phyloP scores from a whole-genome alignment of 2,329 filamentous ascomycete genomes.

The Cadophora gregata region DNA sequence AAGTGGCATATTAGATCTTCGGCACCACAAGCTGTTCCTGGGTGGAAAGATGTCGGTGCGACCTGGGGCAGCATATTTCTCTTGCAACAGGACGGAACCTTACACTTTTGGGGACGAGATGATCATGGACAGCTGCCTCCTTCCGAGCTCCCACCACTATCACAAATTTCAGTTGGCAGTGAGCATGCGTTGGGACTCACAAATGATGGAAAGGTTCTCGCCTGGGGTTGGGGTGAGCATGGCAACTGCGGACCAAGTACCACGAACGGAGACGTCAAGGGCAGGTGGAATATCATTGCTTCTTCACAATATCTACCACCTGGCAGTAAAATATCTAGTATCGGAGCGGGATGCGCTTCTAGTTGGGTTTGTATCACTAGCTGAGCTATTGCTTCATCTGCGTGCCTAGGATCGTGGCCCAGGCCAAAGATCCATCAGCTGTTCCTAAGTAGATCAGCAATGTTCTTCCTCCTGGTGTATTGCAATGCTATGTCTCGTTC shows the following conservation, averaged over 20 bases:
- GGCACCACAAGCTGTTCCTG: constrained; percentile 58
- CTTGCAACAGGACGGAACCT: constrained; percentile 61
- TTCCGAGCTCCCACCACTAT: constrained; percentile 60
- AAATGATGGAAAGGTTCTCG: constrained; percentile 67
- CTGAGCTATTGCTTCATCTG: constrained; percentile 28
- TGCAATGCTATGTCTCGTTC: neutral
- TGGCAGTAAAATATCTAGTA: constrained; percentile 57
- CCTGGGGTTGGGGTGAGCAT: constrained; percentile 98
- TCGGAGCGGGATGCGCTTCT: constrained; percentile 90
- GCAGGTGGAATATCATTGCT: constrained; percentile 70
- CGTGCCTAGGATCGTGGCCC: neutral
- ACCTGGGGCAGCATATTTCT: constrained; percentile 86
- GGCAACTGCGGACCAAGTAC: constrained; percentile 84
- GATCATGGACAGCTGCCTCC: constrained; percentile 85
- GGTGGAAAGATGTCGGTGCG: constrained; percentile 73
- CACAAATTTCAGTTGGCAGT: constrained; percentile 79
- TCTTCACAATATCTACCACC: constrained; percentile 60
- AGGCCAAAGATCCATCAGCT: neutral
- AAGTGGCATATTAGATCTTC: constrained; percentile 71
- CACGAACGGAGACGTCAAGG: constrained; percentile 71
- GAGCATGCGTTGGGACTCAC: constrained; percentile 85
- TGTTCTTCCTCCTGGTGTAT: neutral
- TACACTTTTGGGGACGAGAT: constrained; percentile 81
- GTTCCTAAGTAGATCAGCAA: neutral
- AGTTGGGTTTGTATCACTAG: constrained; percentile 71